Percentiles rank a stretch among this genome's conserved stretches.
These are phyloP conservation scores for Handroanthus guayacan DNA, from an alignment of 257 asterid genomes.

Conservation along the genomic window DNA sequence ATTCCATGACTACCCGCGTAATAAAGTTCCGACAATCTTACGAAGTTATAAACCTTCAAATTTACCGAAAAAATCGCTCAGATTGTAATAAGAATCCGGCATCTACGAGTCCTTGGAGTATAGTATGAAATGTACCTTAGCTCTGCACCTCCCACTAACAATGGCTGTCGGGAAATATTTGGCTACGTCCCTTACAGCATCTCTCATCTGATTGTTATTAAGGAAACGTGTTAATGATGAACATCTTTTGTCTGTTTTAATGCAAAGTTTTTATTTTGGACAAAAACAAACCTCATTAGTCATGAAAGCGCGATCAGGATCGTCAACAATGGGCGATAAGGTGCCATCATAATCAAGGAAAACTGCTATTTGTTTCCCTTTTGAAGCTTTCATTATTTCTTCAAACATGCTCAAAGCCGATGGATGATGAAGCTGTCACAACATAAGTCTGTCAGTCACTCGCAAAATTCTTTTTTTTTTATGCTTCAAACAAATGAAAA, in stretches of 20 bases:
- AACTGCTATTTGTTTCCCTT: conserved; percentile 69
- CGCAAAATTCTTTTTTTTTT: no score
- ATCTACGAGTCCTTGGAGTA: background rate
- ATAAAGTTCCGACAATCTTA: conserved; percentile 74
- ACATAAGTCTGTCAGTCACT: background rate
- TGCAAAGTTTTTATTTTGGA: background rate
- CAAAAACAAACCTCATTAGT: conserved; percentile 55
- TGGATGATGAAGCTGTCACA: conserved; percentile 61
- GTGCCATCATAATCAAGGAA: conserved; percentile 85
- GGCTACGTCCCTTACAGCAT: conserved; percentile 69
- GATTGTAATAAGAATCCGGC: background rate
- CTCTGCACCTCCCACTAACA: conserved; percentile 82
- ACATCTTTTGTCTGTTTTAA: background rate
- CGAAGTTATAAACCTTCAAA: conserved; percentile 64
- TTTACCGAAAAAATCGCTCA: background rate
- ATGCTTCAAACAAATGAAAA: no score
- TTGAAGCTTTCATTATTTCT: conserved; percentile 51
- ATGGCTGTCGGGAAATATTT: conserved; percentile 86
- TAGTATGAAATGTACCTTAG: conserved; percentile 57
- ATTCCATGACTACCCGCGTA: conserved; percentile 99
- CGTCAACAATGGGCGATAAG: conserved; percentile 78
- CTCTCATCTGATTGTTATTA: conserved; percentile 69
- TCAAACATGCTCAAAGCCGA: conserved; percentile 74
- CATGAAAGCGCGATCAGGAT: conserved; percentile 78
- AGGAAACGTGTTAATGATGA: background rate